phyloP scores from a whole-genome alignment of 2,329 filamentous ascomycete genomes.

The Fusarium pilosicola region DNA sequence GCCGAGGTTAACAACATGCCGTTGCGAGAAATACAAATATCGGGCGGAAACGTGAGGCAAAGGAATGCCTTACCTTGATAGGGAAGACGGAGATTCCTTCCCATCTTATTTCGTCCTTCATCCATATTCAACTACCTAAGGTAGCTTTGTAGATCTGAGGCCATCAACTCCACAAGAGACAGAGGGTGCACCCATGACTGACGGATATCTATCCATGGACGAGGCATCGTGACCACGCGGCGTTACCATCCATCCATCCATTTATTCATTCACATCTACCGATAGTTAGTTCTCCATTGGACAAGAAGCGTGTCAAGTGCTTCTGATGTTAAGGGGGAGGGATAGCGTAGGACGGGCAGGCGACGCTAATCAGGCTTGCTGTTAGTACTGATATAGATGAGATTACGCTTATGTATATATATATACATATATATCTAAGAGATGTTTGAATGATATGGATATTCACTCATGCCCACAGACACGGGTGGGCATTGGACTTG shows the following conservation, averaged over 20 bases:
- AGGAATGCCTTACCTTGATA: no score
- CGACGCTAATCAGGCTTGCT: background rate
- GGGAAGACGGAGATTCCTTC: background rate
- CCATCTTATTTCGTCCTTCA: background rate
- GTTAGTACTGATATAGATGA: background rate
- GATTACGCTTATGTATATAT: background rate
- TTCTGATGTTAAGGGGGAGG: background rate
- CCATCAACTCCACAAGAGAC: conserved; percentile 21
- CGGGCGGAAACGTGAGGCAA: background rate
- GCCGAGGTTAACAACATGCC: background rate
- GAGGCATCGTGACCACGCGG: background rate
- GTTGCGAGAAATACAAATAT: background rate
- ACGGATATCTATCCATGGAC: background rate
- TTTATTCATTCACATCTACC: background rate
- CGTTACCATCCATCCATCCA: background rate
- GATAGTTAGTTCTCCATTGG: background rate
- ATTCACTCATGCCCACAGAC: background rate
- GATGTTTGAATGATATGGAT: background rate
- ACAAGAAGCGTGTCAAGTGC: background rate
- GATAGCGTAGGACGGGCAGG: no score
- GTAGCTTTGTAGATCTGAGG: background rate
- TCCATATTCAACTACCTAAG: background rate
- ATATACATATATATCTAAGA: background rate
- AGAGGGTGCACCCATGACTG: background rate
- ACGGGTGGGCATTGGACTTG: background rate